Evolutionary conservation across 192 early-diverging fungal species (phyloP), one percentile per base, ranked within the genome.

Genomic region (Coemansia sp.): DNA sequence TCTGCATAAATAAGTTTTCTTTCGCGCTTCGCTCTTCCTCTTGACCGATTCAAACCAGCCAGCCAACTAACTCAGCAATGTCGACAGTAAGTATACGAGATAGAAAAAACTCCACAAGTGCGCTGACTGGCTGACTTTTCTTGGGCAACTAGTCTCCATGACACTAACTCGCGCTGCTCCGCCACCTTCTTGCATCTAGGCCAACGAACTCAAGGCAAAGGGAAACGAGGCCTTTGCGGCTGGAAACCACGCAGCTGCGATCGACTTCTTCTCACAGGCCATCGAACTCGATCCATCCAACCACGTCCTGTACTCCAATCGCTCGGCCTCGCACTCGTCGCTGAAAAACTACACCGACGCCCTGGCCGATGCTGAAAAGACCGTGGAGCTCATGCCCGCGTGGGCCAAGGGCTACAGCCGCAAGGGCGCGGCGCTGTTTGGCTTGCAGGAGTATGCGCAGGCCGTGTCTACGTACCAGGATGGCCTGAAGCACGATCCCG

Each of bases 241-340:
- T 38, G 90, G 92, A 54, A 85, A 91, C 73, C 94, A 88, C 74
- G 77, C 85, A 12, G 86, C 85, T 60, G 94, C 95, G 2, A 88
- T 96, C 73, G 82, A 89, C 58, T 77, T 74, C 53, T 97, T 96
- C 67, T 85, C 94, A 40, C 71, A 93, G 64, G 95, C 94, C 20
- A 94, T 95, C 64, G 89, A 90, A n/a, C 79, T 91, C 54, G 95
- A 95, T 65, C 84, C 93, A 12, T 70, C 77, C 56, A 97, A 97
- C 87, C 94, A 96, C 73, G 94, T 97, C 31, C 84, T 97, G 38
- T 96, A 92, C 77, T 95, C 94, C 8, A 97, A 97, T 87, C 92
- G 94, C 67, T 96, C 95, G 7, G 94, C 93, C 10, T 82, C 89
- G 47, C 92, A 92, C 62, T 83, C 94, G 19, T 91, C 89, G 63